These are phyloP conservation scores for Penstemon barbatus DNA, from an alignment of 257 asterid species.

Conservation along the genomic window DNA sequence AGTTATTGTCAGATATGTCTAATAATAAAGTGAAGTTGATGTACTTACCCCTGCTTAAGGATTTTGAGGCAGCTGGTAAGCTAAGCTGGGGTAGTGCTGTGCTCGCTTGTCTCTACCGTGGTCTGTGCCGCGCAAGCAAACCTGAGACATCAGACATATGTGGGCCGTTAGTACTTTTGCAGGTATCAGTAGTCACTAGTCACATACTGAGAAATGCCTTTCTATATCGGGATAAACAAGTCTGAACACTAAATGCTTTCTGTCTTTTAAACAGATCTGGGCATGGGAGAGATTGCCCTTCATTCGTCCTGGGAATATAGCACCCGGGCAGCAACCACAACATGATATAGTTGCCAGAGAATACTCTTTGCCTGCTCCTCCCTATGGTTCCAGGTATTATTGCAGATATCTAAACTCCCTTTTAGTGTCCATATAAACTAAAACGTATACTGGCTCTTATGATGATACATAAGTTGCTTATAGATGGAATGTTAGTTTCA, in stretches of 20 bases:
- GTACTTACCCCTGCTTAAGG: conserved; percentile 75
- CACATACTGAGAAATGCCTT: not conserved
- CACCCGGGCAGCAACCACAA: conserved; percentile 60
- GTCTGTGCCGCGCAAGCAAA: conserved; percentile 70
- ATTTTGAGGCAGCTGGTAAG: conserved; percentile 66
- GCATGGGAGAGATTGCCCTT: conserved; percentile 87
- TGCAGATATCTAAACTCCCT: conserved; percentile 14
- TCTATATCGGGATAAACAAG: conserved; percentile 12
- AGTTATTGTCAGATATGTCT: conserved; percentile 73
- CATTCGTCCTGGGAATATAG: conserved; percentile 74
- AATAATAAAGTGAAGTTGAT: conserved; percentile 79
- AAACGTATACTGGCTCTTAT: not conserved
- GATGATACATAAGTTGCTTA: conserved; percentile 22
- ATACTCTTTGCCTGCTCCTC: conserved; percentile 57
- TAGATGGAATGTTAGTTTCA: conserved; percentile 85
- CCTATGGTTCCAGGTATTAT: conserved; percentile 74
- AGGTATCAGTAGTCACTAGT: conserved; percentile 44
- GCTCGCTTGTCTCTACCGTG: conserved; percentile 72
- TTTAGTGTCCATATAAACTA: conserved; percentile 2
- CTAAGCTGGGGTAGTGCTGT: conserved; percentile 83
- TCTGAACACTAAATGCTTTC: conserved; percentile 17
- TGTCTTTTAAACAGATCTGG: conserved; percentile 55
- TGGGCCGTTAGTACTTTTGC: conserved; percentile 77
- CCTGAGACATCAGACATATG: conserved; percentile 83
- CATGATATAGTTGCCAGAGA: conserved; percentile 46